phyloP scores from a whole-genome alignment of 441 rosid genomes.

The Biscutella laevigata region DNA sequence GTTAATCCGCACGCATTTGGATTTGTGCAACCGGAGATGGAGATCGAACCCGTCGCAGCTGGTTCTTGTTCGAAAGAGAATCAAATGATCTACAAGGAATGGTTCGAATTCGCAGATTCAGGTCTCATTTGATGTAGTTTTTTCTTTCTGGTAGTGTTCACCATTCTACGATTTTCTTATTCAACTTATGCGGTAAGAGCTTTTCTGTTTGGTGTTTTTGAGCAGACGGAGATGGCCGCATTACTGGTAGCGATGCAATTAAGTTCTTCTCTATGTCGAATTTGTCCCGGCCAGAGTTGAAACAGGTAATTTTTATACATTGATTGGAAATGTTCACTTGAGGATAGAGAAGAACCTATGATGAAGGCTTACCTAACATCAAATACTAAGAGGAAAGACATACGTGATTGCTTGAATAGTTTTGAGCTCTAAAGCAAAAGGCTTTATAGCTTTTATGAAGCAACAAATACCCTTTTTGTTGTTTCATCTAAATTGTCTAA shows the following conservation, averaged over 20 bases:
- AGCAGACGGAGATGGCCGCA: constrained; percentile 74
- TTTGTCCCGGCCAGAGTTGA: constrained; percentile 67
- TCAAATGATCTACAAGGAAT: constrained; percentile 63
- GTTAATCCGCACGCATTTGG: not conserved
- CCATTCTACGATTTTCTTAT: not conserved
- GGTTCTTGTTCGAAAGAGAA: constrained; percentile 70
- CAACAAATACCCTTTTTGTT: not conserved
- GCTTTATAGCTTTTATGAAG: not conserved
- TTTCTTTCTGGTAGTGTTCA: not conserved
- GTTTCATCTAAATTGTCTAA: not conserved
- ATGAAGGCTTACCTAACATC: not conserved
- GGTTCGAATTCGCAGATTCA: constrained; percentile 77
- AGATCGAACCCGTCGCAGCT: constrained; percentile 50
- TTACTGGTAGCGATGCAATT: constrained; percentile 83
- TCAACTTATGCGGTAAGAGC: not conserved
- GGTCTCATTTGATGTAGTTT: constrained; percentile 29
- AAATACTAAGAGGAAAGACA: not conserved
- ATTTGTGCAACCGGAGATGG: constrained; percentile 38
- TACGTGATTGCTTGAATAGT: not conserved
- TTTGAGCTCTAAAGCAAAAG: not conserved
- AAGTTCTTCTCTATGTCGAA: constrained; percentile 73
- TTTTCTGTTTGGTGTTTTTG: constrained; percentile 6
- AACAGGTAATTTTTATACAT: constrained; percentile 42
- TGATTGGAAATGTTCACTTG: not conserved
- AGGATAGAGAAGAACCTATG: not conserved